Conservation (phyloP, 2,329 filamentous ascomycete species). For the Ophiostoma sp. region DNA sequence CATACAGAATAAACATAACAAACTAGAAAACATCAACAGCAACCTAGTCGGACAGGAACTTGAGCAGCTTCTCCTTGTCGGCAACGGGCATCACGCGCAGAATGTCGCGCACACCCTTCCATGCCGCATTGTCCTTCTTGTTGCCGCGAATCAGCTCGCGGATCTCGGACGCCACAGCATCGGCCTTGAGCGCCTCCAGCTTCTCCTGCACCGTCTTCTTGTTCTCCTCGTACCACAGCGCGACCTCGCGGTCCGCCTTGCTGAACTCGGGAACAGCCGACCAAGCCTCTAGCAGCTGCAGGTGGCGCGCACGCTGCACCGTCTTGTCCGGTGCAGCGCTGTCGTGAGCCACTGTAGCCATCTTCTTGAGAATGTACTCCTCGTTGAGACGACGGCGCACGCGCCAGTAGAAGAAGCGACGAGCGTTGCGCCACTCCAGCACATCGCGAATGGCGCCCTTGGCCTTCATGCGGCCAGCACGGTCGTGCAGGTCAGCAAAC, state of each 20-base stretch:
- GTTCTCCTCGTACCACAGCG: conserved; percentile 95
- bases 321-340: conserved; percentile 28
- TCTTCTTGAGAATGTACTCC: conserved; percentile 92
- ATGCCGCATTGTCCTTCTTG: conserved; percentile 65
- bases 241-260: conserved; percentile 73
- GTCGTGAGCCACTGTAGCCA: conserved; percentile 49
- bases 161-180: conserved; percentile 58
- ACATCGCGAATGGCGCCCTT: conserved; percentile 86
- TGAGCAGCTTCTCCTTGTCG: conserved; percentile 79
- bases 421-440: conserved; percentile 80
- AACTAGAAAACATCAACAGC: background rate
- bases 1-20: background rate
- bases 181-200: conserved; percentile 75
- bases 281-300: conserved; percentile 78
- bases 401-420: conserved; percentile 99
- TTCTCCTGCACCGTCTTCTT: conserved; percentile 75
- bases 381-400: conserved; percentile 93
- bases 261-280: conserved; percentile 72
- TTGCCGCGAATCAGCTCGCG: conserved; percentile 63
- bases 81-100: conserved; percentile 79
- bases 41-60: conserved; percentile 40
- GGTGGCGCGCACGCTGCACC: conserved; percentile 57
- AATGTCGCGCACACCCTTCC: conserved; percentile 82
- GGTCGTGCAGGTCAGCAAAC: conserved; percentile 95
- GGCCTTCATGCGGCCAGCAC: conserved; percentile 94